Base-by-base conservation (phyloP, 1,284 basidiomycete genomes). In the Rhodotorula sp. region DNA sequence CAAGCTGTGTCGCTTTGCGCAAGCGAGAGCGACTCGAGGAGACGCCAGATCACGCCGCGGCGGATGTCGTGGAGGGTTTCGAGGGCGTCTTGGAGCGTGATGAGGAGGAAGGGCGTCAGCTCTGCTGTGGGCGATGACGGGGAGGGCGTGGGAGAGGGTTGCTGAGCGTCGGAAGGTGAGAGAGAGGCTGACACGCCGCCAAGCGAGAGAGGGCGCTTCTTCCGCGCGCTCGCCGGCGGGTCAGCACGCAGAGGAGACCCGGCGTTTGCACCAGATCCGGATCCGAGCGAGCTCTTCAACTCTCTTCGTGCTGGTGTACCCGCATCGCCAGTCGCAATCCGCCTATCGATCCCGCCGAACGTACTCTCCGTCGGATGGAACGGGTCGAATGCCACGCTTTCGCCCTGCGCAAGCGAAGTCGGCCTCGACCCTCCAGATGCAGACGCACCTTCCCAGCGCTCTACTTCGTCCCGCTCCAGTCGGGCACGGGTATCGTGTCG, bases 321-420 rank as follows among this genome's bases (percentile, higher is more conserved):
- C 40, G 16, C 40, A 44, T 44, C 40, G 40, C 40, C 40, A 44
- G 11, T 44, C 40, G 40, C 40, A 11, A 44, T 46, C 13, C 56
- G 46, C 16, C 68, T 50, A n/a, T 72, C 70, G 30, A 72, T 53
- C 6, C 70, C 70, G 58, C 70, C 70, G 22, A 72, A 72, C 28
- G 59, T 69, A 28, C 50, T 62, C 4, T 58, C 62, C 9, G 65
- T 69, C 7, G 64, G 65, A 44, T 70, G 69, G 28, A 65, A 69
- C 18, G 68, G 68, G 22, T 69, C 68, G 61, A 54, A 47, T 9
- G 56, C 26, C 40, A 13, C 40, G 10, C 13, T 13, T 18, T 44
- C 40, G 13, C 40, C 40, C 16, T 11, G 40, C 20, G 26, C 26
- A 10, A 46, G 18, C 15, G 46, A 16, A 16, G 18, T 20, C 26